Percentiles rank a stretch among this genome's conserved stretches.
These are phyloP conservation scores for Setaria italica DNA, from an alignment of 202 grass and related monocot genomes.

Conservation along the genomic window DNA sequence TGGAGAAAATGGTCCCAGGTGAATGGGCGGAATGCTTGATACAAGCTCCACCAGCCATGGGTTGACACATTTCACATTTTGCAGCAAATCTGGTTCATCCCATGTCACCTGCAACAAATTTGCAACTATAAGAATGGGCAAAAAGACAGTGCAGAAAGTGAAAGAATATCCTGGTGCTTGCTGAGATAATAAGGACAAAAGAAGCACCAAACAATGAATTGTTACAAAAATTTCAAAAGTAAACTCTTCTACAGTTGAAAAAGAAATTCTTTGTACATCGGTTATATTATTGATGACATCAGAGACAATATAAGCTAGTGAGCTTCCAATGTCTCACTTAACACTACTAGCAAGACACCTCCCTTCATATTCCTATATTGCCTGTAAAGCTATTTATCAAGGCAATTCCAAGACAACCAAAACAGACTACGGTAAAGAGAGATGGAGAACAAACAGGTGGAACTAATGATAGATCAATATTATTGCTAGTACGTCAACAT, in stretches of 20 bases:
- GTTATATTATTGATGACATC: slow-evolving; percentile 1
- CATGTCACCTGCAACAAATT: slow-evolving; percentile 70
- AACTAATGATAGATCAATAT: slow-evolving; percentile 6
- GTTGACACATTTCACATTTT: slow-evolving; percentile 78
- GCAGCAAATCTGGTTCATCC: slow-evolving; percentile 81
- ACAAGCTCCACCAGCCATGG: slow-evolving; percentile 86
- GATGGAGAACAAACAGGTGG: neutral
- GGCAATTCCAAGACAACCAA: slow-evolving; percentile 12
- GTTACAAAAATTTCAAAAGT: neutral
- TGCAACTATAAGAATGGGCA: slow-evolving; percentile 28
- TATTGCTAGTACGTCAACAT: neutral
- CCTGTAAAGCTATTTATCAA: neutral
- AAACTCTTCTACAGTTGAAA: neutral
- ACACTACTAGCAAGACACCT: slow-evolving; percentile 3
- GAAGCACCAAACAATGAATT: slow-evolving; percentile 18
- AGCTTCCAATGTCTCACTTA: neutral
- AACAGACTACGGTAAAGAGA: neutral
- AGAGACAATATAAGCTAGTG: slow-evolving; percentile 2
- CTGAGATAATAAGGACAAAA: slow-evolving; percentile 9
- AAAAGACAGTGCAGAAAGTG: neutral
- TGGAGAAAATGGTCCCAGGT: slow-evolving; percentile 68
- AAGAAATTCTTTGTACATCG: slow-evolving; percentile 15
- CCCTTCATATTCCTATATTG: neutral
- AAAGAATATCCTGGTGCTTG: neutral
- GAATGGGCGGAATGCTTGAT: slow-evolving; percentile 73